Evolutionary conservation across 2,329 filamentous ascomycete species (phyloP).

Genomic region (Nothophoma quercina): DNA sequence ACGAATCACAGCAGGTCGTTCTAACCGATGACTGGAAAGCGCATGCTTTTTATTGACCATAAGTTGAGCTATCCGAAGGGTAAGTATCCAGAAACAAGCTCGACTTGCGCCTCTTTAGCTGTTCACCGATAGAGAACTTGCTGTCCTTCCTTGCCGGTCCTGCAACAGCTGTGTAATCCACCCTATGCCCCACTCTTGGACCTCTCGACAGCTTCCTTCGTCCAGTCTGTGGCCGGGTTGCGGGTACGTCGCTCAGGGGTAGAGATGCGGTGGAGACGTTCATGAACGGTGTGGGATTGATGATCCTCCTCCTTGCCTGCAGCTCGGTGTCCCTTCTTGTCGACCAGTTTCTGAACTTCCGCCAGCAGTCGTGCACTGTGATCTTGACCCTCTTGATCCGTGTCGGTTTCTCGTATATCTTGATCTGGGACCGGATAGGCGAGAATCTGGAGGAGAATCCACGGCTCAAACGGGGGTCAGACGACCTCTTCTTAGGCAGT

Average conservation of each 20-base stretch:
- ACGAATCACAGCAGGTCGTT: too few species aligned
- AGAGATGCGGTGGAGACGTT: not conserved
- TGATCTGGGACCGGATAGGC: not conserved
- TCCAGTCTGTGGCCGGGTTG: not conserved
- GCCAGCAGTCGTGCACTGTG: slow-evolving; percentile 2
- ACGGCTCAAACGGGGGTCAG: not conserved
- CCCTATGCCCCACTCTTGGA: not conserved
- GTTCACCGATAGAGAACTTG: not conserved
- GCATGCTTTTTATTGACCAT: too few species aligned
- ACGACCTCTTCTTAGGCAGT: not conserved
- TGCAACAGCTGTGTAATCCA: not conserved
- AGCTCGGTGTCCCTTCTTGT: slow-evolving; percentile 5
- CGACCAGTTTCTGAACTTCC: slow-evolving; percentile 7
- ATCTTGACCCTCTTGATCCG: slow-evolving; percentile 2
- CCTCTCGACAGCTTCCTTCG: not conserved
- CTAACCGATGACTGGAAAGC: too few species aligned
- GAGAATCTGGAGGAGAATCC: too few species aligned
- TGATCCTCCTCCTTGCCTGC: not conserved
- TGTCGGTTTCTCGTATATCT: slow-evolving; percentile 8
- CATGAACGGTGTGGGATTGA: not conserved
- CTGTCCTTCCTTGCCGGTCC: not conserved
- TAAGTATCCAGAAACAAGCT: slow-evolving; percentile 10
- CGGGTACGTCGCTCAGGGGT: not conserved
- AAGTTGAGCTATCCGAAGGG: not conserved
- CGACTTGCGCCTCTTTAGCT: slow-evolving; percentile 1